phyloP scores from a whole-genome alignment of 768 basidiomycete species.

The Trametes meyenii region DNA sequence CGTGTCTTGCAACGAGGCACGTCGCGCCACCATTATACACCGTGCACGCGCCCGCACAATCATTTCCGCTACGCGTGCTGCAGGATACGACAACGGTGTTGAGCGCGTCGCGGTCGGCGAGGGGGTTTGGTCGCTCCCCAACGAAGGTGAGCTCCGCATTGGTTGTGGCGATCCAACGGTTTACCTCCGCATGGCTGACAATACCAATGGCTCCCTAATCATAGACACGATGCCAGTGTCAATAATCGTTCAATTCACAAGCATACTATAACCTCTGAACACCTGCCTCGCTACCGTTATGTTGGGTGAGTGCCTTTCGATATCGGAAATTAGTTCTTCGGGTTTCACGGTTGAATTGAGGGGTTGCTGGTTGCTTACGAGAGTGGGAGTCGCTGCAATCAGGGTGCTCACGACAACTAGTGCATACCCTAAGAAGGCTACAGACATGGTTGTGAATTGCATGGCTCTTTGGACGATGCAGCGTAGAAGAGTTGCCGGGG shows the following conservation, averaged over 20 bases:
- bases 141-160: background rate
- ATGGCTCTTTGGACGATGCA: background rate
- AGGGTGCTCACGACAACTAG: background rate
- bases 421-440: background rate
- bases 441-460: background rate
- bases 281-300: background rate
- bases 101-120: background rate
- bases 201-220: background rate
- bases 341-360: background rate
- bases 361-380: background rate
- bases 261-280: too few species aligned
- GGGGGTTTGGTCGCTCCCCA: background rate
- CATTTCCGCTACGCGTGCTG: background rate
- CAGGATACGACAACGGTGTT: background rate
- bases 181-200: background rate
- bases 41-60: background rate
- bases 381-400: background rate
- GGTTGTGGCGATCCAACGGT: background rate
- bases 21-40: background rate
- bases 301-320: too few species aligned
- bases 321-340: too few species aligned
- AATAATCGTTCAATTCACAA: background rate
- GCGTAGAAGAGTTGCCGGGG: too few species aligned
- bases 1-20: background rate
- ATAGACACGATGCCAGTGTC: background rate